Base-by-base conservation (phyloP, 2,329 filamentous ascomycete genomes). In the Penicillium sp. region DNA sequence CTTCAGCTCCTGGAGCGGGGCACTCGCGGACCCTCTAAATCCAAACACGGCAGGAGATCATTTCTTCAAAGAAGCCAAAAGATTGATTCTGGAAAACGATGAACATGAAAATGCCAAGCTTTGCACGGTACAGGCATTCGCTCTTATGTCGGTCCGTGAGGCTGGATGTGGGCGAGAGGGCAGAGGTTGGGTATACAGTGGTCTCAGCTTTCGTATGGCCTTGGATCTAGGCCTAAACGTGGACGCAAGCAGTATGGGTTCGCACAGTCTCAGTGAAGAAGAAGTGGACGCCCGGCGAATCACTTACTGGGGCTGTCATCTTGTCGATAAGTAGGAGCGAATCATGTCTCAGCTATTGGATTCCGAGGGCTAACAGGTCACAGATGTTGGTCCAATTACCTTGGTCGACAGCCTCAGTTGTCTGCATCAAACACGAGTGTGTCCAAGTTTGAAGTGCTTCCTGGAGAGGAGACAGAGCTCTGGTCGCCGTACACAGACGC, bases 161-260 rank as follows among this genome's bases (percentile, higher is more conserved):
- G 93, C 91, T 3, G 93, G 93, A 1, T 97, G 91, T 66, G 91
- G 88, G 0, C 80, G 91, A 37, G 93, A 97, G 70, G 89, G 89
- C 35, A 95, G 93, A 68, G 93, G 93, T 1, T 98, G 93, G 93
- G 90, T 96, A 3, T 97, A 97, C 68, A 95, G 89, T 61, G 91
- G 93, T 43, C 96, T 98, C 88, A 93, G 88, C 61, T 97, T 98
- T 66, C 85, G 93, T 39, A 97, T 98, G 91, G 91, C 90, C 0
- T 87, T 86, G 66, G 93, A 98, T 61, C 80, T 98, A 54, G 93
- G 93, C 0, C 76, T 98, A 45, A 95, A 96, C 61, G 80, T 96
- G 13, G 87, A 95, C 62, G 81, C 86, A 1, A 80, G 81, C 13
- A 82, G 82, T 7, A 77, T 88, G 49, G 78, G 79, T 6, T 71